phyloP scores from a whole-genome alignment of 306 rosid genomes.

The cucumber (Cucumis sativus) region Cucumber_9930_V3 NC_026657.2:36211501-36212000 shows the following conservation, averaged over 20 bases:
- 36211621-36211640: neutral
- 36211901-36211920: constrained; percentile 22
- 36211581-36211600: neutral
- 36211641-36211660: neutral
- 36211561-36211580: neutral
- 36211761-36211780: neutral
- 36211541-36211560: constrained; percentile 28
- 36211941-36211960: constrained; percentile 40
- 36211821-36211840: neutral
- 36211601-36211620: neutral
- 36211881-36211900: constrained; percentile 7
- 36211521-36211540: constrained; percentile 34
- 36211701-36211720: neutral
- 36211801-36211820: neutral
- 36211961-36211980: constrained; percentile 12
- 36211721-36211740: neutral
- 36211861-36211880: neutral
- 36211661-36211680: neutral
- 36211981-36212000: neutral
- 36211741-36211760: neutral
- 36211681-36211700: neutral
- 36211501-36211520: neutral
- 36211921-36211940: constrained; percentile 18
- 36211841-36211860: constrained; percentile 20
- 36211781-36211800: neutral